Percentiles rank a stretch among this genome's conserved stretches.
These are phyloP conservation scores for Dendrobium nobile DNA, from an alignment of 106 monocot genomes.

Conservation along the genomic window DNA sequence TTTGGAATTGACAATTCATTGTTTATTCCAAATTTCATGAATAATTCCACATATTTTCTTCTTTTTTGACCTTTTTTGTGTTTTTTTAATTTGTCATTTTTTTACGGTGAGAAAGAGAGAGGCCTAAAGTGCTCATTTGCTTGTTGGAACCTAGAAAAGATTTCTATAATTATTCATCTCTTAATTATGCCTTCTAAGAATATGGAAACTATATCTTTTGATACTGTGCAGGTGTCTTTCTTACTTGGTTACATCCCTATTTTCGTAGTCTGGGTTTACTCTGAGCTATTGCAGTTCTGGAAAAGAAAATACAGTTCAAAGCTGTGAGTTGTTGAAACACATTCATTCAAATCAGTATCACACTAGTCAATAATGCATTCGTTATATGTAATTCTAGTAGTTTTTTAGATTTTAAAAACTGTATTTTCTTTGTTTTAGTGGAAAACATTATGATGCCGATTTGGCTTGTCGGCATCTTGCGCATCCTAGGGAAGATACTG, in stretches of 20 bases:
- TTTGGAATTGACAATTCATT: background rate
- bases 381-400: background rate
- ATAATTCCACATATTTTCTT: background rate
- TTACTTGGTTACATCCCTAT: slow-evolving; percentile 42
- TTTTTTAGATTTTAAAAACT: background rate
- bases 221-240: slow-evolving; percentile 32
- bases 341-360: background rate
- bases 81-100: background rate
- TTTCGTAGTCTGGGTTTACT: slow-evolving; percentile 34
- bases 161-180: too few species aligned
- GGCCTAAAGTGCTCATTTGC: too few species aligned
- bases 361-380: background rate
- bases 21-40: background rate
- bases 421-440: slow-evolving; percentile 15
- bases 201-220: background rate
- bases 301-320: slow-evolving; percentile 22
- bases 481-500: slow-evolving; percentile 17
- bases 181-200: background rate
- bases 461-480: slow-evolving; percentile 22
- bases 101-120: background rate
- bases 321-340: slow-evolving; percentile 22
- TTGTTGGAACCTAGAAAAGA: too few species aligned
- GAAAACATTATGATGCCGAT: slow-evolving; percentile 29
- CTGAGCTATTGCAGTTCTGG: slow-evolving; percentile 37
- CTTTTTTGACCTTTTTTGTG: background rate